These are phyloP conservation scores for Microbotryum violaceum DNA, from an alignment of 1,284 basidiomycete species.

Conservation along the genomic window DNA sequence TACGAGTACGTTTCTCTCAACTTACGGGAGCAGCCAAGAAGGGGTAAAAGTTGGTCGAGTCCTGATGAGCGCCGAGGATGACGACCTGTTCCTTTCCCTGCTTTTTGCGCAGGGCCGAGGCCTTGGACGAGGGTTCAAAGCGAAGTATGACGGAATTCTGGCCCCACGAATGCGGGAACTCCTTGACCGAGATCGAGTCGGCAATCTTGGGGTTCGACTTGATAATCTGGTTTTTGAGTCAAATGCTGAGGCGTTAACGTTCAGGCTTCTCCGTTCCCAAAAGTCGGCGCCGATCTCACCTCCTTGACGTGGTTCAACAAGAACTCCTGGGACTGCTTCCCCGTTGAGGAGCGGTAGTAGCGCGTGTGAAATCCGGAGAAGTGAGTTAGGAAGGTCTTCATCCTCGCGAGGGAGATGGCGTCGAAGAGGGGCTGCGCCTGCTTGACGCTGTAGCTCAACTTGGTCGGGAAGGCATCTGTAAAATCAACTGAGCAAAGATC, in stretches of 20 bases:
- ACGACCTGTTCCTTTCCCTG: constrained; percentile 42
- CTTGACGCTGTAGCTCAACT: constrained; percentile 15
- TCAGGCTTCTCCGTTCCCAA: constrained; percentile 32
- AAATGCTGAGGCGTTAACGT: too few species aligned
- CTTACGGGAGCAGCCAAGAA: constrained; percentile 71
- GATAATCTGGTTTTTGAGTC: constrained; percentile 23
- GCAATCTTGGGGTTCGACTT: constrained; percentile 10
- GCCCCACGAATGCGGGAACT: constrained; percentile 83
- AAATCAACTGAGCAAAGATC: too few species aligned
- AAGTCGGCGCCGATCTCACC: constrained; percentile 37
- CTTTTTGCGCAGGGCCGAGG: not conserved
- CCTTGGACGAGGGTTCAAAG: constrained; percentile 41
- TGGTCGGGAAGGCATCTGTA: constrained; percentile 17
- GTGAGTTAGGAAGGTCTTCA: constrained; percentile 36
- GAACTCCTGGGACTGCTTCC: constrained; percentile 68
- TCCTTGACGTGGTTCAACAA: constrained; percentile 62
- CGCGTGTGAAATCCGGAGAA: constrained; percentile 42
- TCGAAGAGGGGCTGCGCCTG: constrained; percentile 33
- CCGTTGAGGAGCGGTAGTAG: constrained; percentile 56
- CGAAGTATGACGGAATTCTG: constrained; percentile 78
- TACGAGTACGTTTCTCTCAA: constrained; percentile 48
- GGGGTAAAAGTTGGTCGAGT: constrained; percentile 69
- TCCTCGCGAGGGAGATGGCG: constrained; percentile 62
- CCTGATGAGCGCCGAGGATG: constrained; percentile 74
- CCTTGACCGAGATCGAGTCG: constrained; percentile 48